Evolutionary conservation across 2,329 filamentous ascomycete genomes (phyloP).

Genomic region (Xylaria digitata): DNA sequence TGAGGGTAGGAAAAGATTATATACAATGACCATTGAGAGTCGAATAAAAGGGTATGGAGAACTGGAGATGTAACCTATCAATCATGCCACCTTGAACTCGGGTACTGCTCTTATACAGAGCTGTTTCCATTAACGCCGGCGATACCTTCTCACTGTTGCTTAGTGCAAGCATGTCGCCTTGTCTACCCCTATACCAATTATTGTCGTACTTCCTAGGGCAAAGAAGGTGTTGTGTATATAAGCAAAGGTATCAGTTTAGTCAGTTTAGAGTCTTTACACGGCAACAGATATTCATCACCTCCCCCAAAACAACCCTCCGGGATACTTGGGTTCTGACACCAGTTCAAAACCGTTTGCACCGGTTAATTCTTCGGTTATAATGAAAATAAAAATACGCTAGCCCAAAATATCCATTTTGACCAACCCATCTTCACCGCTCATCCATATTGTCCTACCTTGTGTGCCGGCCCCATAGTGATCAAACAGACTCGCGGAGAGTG

Average conservation of each 20-base stretch:
- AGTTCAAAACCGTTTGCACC: not conserved
- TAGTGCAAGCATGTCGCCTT: not conserved
- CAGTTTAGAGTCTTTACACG: no score
- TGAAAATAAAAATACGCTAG: constrained; percentile 5
- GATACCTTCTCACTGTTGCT: not conserved
- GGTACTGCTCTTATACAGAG: not conserved
- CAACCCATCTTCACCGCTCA: no score
- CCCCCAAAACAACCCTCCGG: no score
- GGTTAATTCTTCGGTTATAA: not conserved
- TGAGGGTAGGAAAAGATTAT: not conserved
- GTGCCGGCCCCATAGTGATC: no score
- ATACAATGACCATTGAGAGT: not conserved
- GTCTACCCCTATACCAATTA: not conserved
- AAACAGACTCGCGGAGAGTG: no score
- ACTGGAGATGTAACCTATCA: not conserved
- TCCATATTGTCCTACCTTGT: no score
- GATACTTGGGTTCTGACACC: no score
- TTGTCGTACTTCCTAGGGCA: no score
- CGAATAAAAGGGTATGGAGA: not conserved
- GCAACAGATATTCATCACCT: no score
- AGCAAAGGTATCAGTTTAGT: no score
- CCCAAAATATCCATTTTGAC: not conserved
- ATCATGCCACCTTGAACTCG: not conserved
- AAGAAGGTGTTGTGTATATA: no score
- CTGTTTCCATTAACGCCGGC: not conserved